Conservation (phyloP, 2,329 filamentous ascomycete genomes). For the Sarocladiaceae sp. region DNA sequence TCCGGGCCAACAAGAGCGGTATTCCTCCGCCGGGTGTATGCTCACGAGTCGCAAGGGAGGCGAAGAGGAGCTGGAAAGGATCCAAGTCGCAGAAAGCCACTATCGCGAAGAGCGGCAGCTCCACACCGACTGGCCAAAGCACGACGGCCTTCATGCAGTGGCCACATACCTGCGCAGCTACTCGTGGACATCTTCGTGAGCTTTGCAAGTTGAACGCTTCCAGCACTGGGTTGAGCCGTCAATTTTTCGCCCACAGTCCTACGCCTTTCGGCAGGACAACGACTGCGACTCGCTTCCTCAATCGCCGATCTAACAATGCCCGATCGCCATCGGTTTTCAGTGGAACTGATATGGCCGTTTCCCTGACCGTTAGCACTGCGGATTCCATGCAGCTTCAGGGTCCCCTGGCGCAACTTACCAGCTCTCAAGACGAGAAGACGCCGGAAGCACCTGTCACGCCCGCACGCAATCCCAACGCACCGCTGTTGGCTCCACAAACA, state of each 20-base stretch:
- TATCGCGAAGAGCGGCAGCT: conserved; percentile 42
- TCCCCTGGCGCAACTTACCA: conserved; percentile 56
- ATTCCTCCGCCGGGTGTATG: conserved; percentile 64
- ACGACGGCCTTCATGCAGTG: conserved; percentile 51
- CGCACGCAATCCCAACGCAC: neutral
- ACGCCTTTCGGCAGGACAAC: conserved; percentile 49
- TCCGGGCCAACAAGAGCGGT: conserved; percentile 58
- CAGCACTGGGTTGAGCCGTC: conserved; percentile 37
- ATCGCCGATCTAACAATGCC: conserved; percentile 42
- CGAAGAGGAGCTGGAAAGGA: conserved; percentile 64
- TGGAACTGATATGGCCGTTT: conserved; percentile 59
- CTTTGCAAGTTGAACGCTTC: conserved; percentile 55
- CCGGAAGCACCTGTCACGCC: conserved; percentile 12
- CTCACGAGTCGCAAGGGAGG: conserved; percentile 60
- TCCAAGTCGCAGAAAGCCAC: conserved; percentile 36
- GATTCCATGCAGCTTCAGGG: conserved; percentile 61
- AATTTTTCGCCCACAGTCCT: conserved; percentile 47
- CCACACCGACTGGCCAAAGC: conserved; percentile 48
- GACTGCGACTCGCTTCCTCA: conserved; percentile 41
- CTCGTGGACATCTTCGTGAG: conserved; percentile 57
- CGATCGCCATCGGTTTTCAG: conserved; percentile 49
- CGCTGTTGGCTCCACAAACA: neutral
- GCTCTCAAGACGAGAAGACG: conserved; percentile 26
- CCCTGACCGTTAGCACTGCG: conserved; percentile 58
- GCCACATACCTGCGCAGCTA: conserved; percentile 61